Base-by-base conservation (phyloP, 371 early-diverging fungal species). In the Rhizopus microsporus region DNA sequence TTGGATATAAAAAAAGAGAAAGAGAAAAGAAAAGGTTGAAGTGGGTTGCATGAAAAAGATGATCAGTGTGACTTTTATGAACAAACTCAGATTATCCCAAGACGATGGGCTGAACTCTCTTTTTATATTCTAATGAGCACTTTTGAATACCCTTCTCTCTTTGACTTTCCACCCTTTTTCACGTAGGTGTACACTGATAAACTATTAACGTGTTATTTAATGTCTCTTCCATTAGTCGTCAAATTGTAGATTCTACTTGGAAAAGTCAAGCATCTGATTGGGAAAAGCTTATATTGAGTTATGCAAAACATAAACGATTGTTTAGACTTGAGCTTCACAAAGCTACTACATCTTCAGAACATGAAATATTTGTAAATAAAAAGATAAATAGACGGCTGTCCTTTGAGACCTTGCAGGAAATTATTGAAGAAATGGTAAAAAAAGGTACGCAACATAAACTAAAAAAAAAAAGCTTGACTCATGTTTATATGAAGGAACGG, bases 151-250 rank as follows among this genome's bases (percentile, higher is more conserved):
- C 94, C 95, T 16, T 73, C 86, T 50, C 85, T 93, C 59, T 83
- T 93, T 79, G 81, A 80, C 73, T 95, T 95, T 60, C 92, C 94
- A 6, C 95, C 95, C 3, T 91, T 95, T 70, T 95, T 84, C 80
- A 93, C 93, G 93, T 90, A 86, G 71, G 45, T 29, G 9, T 31
- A 48, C 10, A 39, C 16, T 37, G 23, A 13, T 46, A 17, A 13
- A n/a, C 0, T 4, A 7, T 8, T 5, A 17, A 13, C 10, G 7
- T 47, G 17, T 29, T 12, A 16, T 15, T 29, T 42, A 3, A 13
- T 23, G 2, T 23, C 23, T 1, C 23, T 23, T 23, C 23, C 23
- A 57, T 56, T 74, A 92, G 93, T 16, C 82, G 84, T 35, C 96
- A 95, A 58, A 90, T 93, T 0, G 93, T 86, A 40, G 84, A 82